Percentiles rank a stretch among this genome's conserved stretches.
These are phyloP conservation scores for Triangularia setosa DNA, from an alignment of 2,329 filamentous ascomycete species.

Conservation along the genomic window DNA sequence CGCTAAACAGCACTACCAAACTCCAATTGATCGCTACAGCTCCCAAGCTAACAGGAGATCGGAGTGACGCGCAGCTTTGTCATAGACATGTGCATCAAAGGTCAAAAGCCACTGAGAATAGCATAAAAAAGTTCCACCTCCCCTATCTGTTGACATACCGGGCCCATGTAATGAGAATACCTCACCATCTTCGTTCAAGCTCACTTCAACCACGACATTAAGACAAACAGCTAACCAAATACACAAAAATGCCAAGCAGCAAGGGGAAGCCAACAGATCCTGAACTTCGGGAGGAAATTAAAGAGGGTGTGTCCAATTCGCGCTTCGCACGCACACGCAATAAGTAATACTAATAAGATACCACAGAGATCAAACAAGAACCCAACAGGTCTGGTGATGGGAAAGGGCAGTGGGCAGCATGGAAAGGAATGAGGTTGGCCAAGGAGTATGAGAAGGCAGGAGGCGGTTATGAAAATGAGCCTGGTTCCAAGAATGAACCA, in stretches of 20 bases:
- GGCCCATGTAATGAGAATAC: too few relatives aligned
- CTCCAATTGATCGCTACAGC: neutral
- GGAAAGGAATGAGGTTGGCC: constrained; percentile 38
- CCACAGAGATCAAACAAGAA: constrained; percentile 39
- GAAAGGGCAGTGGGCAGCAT: constrained; percentile 37
- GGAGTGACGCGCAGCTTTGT: neutral
- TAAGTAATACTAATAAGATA: neutral
- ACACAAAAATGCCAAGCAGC: constrained; percentile 35
- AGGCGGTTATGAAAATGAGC: constrained; percentile 38
- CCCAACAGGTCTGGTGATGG: constrained; percentile 40
- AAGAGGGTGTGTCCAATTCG: constrained; percentile 32
- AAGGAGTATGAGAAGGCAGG: constrained; percentile 42
- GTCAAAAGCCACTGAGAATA: neutral
- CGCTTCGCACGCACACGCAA: neutral
- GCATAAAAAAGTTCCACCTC: neutral
- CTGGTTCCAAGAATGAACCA: constrained; percentile 38
- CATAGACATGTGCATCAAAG: neutral
- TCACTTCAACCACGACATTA: neutral
- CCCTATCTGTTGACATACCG: neutral
- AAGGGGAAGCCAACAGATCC: constrained; percentile 41
- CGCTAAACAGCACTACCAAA: neutral
- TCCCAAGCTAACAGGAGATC: neutral
- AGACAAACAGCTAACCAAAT: neutral
- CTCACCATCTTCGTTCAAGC: neutral
- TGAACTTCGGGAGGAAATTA: constrained; percentile 37